Conservation (phyloP, 2,329 filamentous ascomycete genomes). For the Stachybotrys chartarum region DNA sequence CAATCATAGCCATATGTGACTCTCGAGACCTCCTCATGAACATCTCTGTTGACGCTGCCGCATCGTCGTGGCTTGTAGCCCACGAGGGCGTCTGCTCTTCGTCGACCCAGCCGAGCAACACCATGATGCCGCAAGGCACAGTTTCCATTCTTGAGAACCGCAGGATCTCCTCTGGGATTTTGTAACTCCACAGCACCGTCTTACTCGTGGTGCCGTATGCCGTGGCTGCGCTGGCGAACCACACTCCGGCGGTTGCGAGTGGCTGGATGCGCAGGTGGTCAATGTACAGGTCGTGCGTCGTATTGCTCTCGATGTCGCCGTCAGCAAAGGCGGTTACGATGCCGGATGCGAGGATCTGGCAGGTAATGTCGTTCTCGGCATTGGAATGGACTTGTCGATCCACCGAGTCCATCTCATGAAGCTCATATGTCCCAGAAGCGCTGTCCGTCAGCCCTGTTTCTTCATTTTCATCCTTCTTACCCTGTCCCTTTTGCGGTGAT, state of each 20-base stretch:
- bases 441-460: conserved; percentile 1
- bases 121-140: conserved; percentile 52
- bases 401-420: conserved; percentile 25
- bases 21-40: conserved; percentile 30
- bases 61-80: conserved; percentile 34
- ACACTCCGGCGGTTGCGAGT: conserved; percentile 33
- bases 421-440: neutral
- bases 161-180: conserved; percentile 45
- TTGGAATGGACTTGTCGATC: conserved; percentile 20
- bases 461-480: neutral
- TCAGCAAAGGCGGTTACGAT: conserved; percentile 38
- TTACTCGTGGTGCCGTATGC: conserved; percentile 46
- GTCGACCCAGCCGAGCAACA: conserved; percentile 43
- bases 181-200: conserved; percentile 54
- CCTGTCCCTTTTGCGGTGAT: neutral
- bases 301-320: conserved; percentile 17
- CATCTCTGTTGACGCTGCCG: conserved; percentile 20
- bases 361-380: conserved; percentile 28
- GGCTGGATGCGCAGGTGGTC: conserved; percentile 35
- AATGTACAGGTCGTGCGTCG: conserved; percentile 32
- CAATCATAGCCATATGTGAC: conserved; percentile 30
- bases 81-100: conserved; percentile 47
- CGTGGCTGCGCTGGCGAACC: conserved; percentile 51
- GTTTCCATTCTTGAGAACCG: conserved; percentile 42
- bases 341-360: conserved; percentile 41